These are phyloP conservation scores for Pyrenophora graminea DNA, from an alignment of 2,329 filamentous ascomycete genomes.

Conservation along the genomic window DNA sequence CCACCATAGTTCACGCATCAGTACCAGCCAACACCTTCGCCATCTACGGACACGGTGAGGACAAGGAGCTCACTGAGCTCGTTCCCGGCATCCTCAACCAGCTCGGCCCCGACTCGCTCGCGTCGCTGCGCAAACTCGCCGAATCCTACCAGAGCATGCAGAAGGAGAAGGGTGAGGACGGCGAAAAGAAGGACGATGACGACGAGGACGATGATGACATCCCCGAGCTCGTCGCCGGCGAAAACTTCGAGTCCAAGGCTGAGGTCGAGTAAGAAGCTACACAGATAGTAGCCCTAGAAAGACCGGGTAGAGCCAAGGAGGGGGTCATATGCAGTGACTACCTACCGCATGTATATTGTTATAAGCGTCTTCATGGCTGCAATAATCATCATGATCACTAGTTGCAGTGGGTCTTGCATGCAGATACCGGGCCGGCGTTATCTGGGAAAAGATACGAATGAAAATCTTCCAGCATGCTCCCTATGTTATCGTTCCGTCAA, in stretches of 20 bases:
- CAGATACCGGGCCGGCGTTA: slow-evolving; percentile 41
- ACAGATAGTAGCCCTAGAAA: slow-evolving; percentile 12
- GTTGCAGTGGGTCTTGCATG: slow-evolving; percentile 38
- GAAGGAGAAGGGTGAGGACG: slow-evolving; percentile 81
- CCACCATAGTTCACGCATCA: slow-evolving; percentile 80
- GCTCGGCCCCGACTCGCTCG: slow-evolving; percentile 96
- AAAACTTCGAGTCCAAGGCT: slow-evolving; percentile 90
- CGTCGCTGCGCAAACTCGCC: slow-evolving; percentile 95
- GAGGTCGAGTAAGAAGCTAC: slow-evolving; percentile 74
- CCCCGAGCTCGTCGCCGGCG: slow-evolving; percentile 92
- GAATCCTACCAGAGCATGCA: slow-evolving; percentile 99
- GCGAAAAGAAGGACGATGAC: slow-evolving; percentile 69
- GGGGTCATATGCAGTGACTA: slow-evolving; percentile 25
- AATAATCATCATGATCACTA: slow-evolving; percentile 26
- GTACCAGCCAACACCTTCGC: slow-evolving; percentile 99
- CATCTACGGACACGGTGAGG: slow-evolving; percentile 98
- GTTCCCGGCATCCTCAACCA: slow-evolving; percentile 99
- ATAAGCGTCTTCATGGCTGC: slow-evolving; percentile 25
- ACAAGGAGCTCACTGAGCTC: slow-evolving; percentile 99
- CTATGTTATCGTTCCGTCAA: not conserved
- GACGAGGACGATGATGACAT: slow-evolving; percentile 79
- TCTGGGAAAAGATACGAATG: slow-evolving; percentile 41
- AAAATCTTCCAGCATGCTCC: slow-evolving; percentile 40
- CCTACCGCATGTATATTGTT: slow-evolving; percentile 31
- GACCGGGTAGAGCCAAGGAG: slow-evolving; percentile 24